phyloP scores from a whole-genome alignment of 495 filamentous ascomycete species.

The Podospora fimiseda region DNA sequence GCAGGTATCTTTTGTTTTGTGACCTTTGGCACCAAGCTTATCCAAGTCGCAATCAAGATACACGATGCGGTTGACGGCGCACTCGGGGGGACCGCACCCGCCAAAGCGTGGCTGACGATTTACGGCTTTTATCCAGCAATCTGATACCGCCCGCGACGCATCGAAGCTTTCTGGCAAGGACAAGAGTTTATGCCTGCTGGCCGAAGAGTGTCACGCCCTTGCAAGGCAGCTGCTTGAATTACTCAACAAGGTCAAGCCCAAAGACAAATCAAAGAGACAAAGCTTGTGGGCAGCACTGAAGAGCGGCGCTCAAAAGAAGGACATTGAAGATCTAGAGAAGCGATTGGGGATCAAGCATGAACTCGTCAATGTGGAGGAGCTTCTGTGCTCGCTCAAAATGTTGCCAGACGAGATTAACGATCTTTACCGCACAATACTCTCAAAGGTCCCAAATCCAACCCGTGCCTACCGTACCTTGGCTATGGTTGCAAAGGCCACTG shows the following conservation, averaged over 20 bases:
- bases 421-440: background rate
- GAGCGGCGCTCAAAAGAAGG: conserved; percentile 13
- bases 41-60: conserved; percentile 23
- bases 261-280: conserved; percentile 18
- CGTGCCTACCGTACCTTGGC: background rate
- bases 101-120: conserved; percentile 10
- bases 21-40: conserved; percentile 29
- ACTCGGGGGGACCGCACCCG: conserved; percentile 19
- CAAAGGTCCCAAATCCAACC: background rate
- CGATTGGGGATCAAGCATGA: conserved; percentile 10
- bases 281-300: conserved; percentile 15
- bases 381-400: background rate
- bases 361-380: background rate
- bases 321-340: conserved; percentile 17
- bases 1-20: conserved; percentile 34
- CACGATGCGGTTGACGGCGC: conserved; percentile 21
- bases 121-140: conserved; percentile 11
- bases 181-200: conserved; percentile 18
- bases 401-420: background rate
- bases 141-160: conserved; percentile 5
- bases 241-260: conserved; percentile 21
- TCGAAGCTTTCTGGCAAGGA: conserved; percentile 16
- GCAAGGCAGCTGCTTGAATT: conserved; percentile 15
- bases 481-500: background rate
- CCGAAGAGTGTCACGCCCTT: conserved; percentile 14